Percentiles rank a stretch among this genome's conserved stretches.
These are phyloP conservation scores for Prototheca cutis DNA, from an alignment of 163 green algal species.

Conservation along the genomic window DNA sequence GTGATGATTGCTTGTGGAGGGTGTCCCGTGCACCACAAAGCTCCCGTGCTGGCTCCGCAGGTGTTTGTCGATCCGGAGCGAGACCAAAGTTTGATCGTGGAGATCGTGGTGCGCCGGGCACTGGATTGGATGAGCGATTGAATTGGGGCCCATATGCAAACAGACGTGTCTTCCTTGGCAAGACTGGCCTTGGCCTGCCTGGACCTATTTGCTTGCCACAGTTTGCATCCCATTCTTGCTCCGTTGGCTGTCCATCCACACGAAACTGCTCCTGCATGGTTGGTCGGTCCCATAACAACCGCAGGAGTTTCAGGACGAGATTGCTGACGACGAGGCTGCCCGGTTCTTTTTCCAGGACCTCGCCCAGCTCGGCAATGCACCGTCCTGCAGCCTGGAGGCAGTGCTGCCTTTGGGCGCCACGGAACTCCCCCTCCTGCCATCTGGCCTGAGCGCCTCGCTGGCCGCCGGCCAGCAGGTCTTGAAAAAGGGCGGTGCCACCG, in stretches of 20 bases:
- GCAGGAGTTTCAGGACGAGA: constrained; percentile 21
- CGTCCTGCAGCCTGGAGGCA: constrained; percentile 7
- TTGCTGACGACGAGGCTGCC: constrained; percentile 9
- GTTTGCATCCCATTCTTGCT: neutral
- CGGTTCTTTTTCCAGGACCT: constrained; percentile 36
- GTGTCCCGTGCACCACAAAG: neutral
- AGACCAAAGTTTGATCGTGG: constrained; percentile 40
- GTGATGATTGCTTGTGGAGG: neutral
- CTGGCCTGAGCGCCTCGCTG: neutral
- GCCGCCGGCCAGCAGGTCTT: neutral
- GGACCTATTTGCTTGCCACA: neutral
- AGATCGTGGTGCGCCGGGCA: constrained; percentile 30
- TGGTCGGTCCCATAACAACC: too few species aligned
- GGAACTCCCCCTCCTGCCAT: neutral
- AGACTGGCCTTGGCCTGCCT: neutral
- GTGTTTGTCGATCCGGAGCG: constrained; percentile 33
- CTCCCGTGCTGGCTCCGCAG: constrained; percentile 4
- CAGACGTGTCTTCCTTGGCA: too few species aligned
- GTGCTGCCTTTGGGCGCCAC: neutral
- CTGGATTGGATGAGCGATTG: neutral
- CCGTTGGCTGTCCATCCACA: neutral
- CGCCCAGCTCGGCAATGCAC: constrained; percentile 23
- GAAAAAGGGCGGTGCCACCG: neutral
- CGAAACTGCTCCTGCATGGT: too few species aligned
- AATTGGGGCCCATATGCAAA: too few species aligned